Evolutionary conservation across 306 rosid species (phyloP).

Genomic region (Cucumis melo): DNA sequence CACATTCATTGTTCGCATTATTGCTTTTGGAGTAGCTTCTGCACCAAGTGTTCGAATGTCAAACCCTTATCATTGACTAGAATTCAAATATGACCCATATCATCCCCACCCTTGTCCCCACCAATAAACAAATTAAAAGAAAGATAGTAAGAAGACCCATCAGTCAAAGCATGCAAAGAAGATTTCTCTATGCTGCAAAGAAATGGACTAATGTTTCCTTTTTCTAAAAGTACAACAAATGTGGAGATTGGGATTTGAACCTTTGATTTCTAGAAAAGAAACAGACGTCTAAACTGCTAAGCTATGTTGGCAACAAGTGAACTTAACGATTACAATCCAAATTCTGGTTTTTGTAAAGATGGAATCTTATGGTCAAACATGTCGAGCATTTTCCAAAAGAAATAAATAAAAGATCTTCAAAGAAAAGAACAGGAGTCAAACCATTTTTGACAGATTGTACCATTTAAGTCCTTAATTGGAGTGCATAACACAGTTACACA

Average conservation of each 20-base stretch:
- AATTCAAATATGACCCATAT: constrained; percentile 8
- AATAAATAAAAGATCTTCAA: background rate
- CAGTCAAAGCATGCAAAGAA: background rate
- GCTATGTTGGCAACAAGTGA: background rate
- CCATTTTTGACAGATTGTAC: background rate
- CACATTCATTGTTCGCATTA: constrained; percentile 98
- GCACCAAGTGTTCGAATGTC: constrained; percentile 29
- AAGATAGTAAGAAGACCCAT: background rate
- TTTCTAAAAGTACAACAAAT: background rate
- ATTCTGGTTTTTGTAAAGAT: background rate
- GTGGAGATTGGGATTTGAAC: background rate
- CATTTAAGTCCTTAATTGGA: background rate
- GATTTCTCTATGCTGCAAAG: background rate
- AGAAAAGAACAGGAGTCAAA: background rate
- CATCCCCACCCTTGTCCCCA: background rate
- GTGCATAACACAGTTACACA: background rate
- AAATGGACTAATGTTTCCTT: background rate
- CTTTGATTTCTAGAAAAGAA: background rate
- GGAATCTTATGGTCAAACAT: background rate
- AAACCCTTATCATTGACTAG: constrained; percentile 15
- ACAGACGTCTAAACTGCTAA: background rate
- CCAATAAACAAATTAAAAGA: background rate
- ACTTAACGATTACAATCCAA: background rate
- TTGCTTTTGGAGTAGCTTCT: constrained; percentile 99
- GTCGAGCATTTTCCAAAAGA: background rate